Conservation (phyloP, 305 asterid species). For the Fraxinus paxiana region DNA sequence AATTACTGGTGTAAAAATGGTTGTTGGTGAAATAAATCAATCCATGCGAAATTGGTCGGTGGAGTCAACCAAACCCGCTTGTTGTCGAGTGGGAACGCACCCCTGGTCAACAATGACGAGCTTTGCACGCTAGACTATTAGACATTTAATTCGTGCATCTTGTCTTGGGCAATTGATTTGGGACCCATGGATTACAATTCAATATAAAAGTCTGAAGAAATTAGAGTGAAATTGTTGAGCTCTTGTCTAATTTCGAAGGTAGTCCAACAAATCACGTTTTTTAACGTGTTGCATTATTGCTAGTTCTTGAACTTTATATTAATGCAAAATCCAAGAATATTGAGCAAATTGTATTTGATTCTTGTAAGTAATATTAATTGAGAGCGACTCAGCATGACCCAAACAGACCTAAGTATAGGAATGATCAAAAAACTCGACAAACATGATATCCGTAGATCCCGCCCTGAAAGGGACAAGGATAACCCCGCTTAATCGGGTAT, state of each 20-base stretch:
- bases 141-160: not conserved
- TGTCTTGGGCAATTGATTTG: not conserved
- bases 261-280: not conserved
- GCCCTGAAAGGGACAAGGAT: no score
- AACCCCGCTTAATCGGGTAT: no score
- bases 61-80: not conserved
- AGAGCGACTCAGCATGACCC: not conserved
- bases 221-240: not conserved
- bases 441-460: no score
- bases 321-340: not conserved
- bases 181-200: not conserved
- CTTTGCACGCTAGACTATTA: not conserved
- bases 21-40: not conserved
- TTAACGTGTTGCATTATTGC: not conserved
- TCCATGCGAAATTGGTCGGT: not conserved
- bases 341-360: not conserved
- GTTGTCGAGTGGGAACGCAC: not conserved
- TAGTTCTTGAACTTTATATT: not conserved
- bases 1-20: not conserved
- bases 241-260: not conserved
- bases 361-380: not conserved
- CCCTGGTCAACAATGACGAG: not conserved
- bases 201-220: not conserved
- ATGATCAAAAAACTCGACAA: no score
- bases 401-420: no score